These are phyloP conservation scores for Westerdykella ornata DNA, from an alignment of 2,329 filamentous ascomycete genomes.

Conservation along the genomic window DNA sequence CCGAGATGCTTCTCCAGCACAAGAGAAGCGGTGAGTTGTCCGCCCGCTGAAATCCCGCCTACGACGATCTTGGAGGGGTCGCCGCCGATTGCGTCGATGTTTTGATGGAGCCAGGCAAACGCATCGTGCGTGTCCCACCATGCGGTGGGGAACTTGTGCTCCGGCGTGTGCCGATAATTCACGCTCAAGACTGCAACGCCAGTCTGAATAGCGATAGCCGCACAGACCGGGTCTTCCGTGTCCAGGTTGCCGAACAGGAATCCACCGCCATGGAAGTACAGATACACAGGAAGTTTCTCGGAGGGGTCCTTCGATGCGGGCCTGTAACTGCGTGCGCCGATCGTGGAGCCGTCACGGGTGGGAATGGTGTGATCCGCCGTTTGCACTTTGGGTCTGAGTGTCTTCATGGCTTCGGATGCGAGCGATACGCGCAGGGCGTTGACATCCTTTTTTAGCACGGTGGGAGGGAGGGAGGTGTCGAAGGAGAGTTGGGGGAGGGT, in stretches of 20 bases:
- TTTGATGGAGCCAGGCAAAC: constrained; percentile 49
- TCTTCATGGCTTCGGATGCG: constrained; percentile 15
- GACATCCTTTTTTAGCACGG: constrained; percentile 11
- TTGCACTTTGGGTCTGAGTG: constrained; percentile 18
- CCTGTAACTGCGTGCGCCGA: constrained; percentile 46
- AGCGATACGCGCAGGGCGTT: constrained; percentile 19
- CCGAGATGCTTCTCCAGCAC: constrained; percentile 42
- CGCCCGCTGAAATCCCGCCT: constrained; percentile 48
- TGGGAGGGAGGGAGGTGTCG: constrained; percentile 16
- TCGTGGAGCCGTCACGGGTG: constrained; percentile 41
- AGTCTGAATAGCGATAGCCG: constrained; percentile 41
- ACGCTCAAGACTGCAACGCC: constrained; percentile 48
- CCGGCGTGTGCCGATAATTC: constrained; percentile 55
- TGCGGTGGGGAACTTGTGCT: constrained; percentile 47
- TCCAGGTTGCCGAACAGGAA: constrained; percentile 51
- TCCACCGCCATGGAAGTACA: constrained; percentile 49
- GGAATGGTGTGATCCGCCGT: constrained; percentile 28
- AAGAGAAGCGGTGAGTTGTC: constrained; percentile 45
- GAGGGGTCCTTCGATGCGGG: constrained; percentile 28
- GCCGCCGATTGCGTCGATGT: constrained; percentile 37
- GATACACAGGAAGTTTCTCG: constrained; percentile 44
- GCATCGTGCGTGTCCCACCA: constrained; percentile 52
- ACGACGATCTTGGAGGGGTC: constrained; percentile 43
- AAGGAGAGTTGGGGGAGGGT: constrained; percentile 19
- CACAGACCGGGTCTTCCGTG: constrained; percentile 50